A percentile compares a stretch with the other conserved stretches of the same genome.
phyloP scores from a whole-genome alignment of 805 yeast genomes.

The Candida quercuum region DNA sequence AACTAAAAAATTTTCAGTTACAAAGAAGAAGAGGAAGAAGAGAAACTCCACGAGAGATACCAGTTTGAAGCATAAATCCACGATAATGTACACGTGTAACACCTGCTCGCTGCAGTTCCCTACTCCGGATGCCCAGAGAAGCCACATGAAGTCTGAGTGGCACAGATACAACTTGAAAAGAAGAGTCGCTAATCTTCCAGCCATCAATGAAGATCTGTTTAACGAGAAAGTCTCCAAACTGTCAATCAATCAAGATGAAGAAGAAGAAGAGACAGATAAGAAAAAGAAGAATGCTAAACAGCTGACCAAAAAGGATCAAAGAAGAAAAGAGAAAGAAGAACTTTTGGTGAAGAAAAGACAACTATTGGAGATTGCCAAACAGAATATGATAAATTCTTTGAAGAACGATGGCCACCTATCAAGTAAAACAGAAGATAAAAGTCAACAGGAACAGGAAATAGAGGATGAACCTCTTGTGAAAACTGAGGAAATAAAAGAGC shows the following conservation, averaged over 20 bases:
- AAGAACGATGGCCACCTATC: slow-evolving; percentile 12
- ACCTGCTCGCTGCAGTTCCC: slow-evolving; percentile 81
- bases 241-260: slow-evolving; percentile 15
- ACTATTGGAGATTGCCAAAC: slow-evolving; percentile 34
- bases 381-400: slow-evolving; percentile 30
- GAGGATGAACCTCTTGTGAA: too few relatives aligned
- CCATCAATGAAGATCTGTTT: slow-evolving; percentile 60
- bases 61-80: not conserved
- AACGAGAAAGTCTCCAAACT: slow-evolving; percentile 56
- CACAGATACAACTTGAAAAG: slow-evolving; percentile 94
- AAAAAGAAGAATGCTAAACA: slow-evolving; percentile 22
- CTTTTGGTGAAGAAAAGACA: slow-evolving; percentile 36
- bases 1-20: too few relatives aligned
- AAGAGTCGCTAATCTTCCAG: slow-evolving; percentile 82
- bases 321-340: slow-evolving; percentile 38
- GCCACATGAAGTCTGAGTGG: slow-evolving; percentile 97
- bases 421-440: too few relatives aligned
- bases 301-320: slow-evolving; percentile 35
- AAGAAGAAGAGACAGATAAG: slow-evolving; percentile 14
- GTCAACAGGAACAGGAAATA: not conserved
- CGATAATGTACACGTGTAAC: slow-evolving; percentile 61
- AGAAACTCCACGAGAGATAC: too few relatives aligned
- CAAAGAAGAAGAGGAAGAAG: too few relatives aligned
- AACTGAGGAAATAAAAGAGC: not conserved
- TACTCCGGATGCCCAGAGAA: slow-evolving; percentile 71